phyloP scores from a whole-genome alignment of 208 protist species.

The Crithidia acanthocephali region DNA sequence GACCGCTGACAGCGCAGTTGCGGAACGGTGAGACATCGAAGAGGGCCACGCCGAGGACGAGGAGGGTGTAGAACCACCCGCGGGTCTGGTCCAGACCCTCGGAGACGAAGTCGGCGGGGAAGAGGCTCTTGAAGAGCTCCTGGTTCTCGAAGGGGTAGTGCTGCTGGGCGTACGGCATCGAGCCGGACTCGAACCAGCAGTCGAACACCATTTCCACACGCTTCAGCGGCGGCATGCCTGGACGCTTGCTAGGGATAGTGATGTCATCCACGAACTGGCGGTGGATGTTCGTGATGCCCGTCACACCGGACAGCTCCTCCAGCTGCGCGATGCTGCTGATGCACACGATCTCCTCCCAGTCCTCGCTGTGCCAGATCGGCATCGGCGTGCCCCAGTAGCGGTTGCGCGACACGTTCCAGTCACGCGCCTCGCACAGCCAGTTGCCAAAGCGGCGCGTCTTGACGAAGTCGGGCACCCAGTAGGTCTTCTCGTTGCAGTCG shows the following conservation, averaged over 20 bases:
- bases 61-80: conserved; percentile 99
- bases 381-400: conserved; percentile 99
- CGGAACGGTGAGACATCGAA: conserved; percentile 98
- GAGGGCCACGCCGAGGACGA: conserved; percentile 98
- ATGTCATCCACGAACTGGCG: conserved; percentile 98
- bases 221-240: conserved; percentile 84
- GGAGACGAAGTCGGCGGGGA: conserved; percentile 99
- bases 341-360: conserved; percentile 96
- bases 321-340: conserved; percentile 98
- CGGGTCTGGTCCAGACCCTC: conserved; percentile 99
- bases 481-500: conserved; percentile 94
- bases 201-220: conserved; percentile 99
- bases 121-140: conserved; percentile 91
- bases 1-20: conserved; percentile 99
- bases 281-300: conserved; percentile 96
- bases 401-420: conserved; percentile 99
- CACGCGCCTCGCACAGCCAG: conserved; percentile 98
- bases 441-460: conserved; percentile 99
- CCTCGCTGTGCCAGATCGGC: conserved; percentile 98
- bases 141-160: conserved; percentile 99
- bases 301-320: conserved; percentile 93
- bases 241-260: conserved; percentile 97
- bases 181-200: conserved; percentile 99
- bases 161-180: conserved; percentile 99
- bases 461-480: conserved; percentile 99